Evolutionary conservation across 2,329 filamentous ascomycete species (phyloP), one percentile per base, ranked within the genome.

Genomic region (Penicillium sp.): DNA sequence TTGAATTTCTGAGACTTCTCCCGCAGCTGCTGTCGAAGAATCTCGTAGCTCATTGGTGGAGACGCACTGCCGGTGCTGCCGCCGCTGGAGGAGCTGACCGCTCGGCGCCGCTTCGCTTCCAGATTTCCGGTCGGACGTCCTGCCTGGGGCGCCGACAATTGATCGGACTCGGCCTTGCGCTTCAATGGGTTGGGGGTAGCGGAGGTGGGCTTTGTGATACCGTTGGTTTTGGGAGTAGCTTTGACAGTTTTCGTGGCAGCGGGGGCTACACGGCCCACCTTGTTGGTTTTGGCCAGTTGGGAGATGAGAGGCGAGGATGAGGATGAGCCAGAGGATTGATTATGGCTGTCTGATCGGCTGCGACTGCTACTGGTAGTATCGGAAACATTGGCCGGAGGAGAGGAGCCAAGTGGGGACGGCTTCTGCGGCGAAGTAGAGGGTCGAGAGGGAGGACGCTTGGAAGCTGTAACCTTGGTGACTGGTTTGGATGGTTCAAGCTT

Each of bases 351-450:
- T 43, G 74, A 73, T 38, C 72, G 71, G 47, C 60, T 70, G 60
- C 74, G 73, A 47, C 60, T 69, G 60, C 74, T 73, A 64, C 79
- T 73, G 58, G 82, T 75, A 53, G 82, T 73, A 65, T 86, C 82
- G 19, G 83, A 85, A 28, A 81, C 81, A 67, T 84, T 85, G 57
- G 84, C 79, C 6, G 84, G 83, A 22, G 83, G 82, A 2, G 84
- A 85, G 7, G 82, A 83, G 10, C 81, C 83, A 11, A 86, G 78
- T 12, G 83, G 84, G 16, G 84, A 86, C 2, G 83, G 83, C 50
- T 86, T 86, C 65, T 80, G 82, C 1, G 84, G 82, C 40, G 82
- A 84, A 57, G 76, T 84, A 22, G 73, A 75, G 47, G 63, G 69
- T 59, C 67, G 75, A 54, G 69, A 76, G 70, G 68, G 63, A 16